Percentiles rank a stretch among this genome's conserved stretches.
phyloP scores from a whole-genome alignment of 306 rosid genomes.

The Vicia faba region DNA sequence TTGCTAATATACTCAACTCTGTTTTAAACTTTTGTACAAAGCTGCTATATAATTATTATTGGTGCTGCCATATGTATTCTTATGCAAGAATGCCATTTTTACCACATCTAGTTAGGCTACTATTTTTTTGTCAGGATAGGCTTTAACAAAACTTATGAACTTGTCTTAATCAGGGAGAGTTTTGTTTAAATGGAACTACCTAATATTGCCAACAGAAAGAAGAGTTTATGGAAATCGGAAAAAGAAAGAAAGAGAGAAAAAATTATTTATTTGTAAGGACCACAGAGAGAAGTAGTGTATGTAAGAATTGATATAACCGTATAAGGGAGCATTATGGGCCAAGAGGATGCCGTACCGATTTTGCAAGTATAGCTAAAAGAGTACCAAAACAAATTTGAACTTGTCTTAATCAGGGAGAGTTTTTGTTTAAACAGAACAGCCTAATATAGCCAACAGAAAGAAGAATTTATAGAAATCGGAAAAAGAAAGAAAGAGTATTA shows the following conservation, averaged over 20 bases:
- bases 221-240: neutral
- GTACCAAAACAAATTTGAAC: no score
- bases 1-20: neutral
- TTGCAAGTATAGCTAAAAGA: no score
- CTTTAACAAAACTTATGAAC: neutral
- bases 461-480: no score
- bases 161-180: neutral
- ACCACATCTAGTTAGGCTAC: neutral
- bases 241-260: neutral
- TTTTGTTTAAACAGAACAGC: no score
- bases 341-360: neutral
- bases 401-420: no score
- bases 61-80: neutral
- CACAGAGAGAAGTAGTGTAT: neutral
- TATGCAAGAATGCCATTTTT: constrained; percentile 2
- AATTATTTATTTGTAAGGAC: neutral
- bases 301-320: neutral
- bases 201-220: neutral
- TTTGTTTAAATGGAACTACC: constrained; percentile 2
- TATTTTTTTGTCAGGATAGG: constrained; percentile 19
- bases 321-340: constrained; percentile 10
- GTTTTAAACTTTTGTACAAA: neutral
- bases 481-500: no score
- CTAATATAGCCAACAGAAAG: no score
- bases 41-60: neutral